These are phyloP conservation scores for Saksenaea vasiformis DNA, from an alignment of 371 early-diverging fungal species.

Conservation along the genomic window DNA sequence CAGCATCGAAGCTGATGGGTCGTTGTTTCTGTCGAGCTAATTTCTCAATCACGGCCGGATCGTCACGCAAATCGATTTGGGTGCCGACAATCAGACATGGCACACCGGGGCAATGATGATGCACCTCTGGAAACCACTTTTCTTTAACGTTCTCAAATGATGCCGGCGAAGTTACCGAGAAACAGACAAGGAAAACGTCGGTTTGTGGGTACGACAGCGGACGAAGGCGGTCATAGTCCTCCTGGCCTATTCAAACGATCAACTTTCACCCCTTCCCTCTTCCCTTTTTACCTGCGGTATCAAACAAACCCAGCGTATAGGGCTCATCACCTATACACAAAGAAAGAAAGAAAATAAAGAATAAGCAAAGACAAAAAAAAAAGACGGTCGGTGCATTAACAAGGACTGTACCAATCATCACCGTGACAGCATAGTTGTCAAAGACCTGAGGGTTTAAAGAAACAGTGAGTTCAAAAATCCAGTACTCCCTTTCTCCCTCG, in stretches of 20 bases:
- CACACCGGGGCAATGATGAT: slow-evolving; percentile 96
- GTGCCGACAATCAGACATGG: slow-evolving; percentile 97
- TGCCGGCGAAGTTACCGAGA: slow-evolving; percentile 93
- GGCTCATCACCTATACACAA: slow-evolving; percentile 67
- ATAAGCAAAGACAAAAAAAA: not conserved
- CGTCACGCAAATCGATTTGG: slow-evolving; percentile 94
- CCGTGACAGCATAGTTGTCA: slow-evolving; percentile 99
- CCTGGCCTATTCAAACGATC: slow-evolving; percentile 67
- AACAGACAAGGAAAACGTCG: slow-evolving; percentile 95
- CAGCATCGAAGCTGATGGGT: slow-evolving; percentile 81
- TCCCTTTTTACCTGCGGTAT: slow-evolving; percentile 85
- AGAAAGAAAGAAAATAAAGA: not conserved
- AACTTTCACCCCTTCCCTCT: not conserved
- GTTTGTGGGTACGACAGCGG: slow-evolving; percentile 95
- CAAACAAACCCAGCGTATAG: slow-evolving; percentile 91
- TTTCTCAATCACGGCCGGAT: slow-evolving; percentile 78
- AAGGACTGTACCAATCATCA: slow-evolving; percentile 84
- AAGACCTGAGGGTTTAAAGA: slow-evolving; percentile 68
- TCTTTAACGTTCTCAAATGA: slow-evolving; percentile 92
- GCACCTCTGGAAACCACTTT: slow-evolving; percentile 92
- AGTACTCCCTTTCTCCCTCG: not conserved
- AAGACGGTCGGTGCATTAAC: not conserved
- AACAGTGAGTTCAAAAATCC: not conserved
- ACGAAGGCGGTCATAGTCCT: slow-evolving; percentile 97
- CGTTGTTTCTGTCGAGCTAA: slow-evolving; percentile 82